Base-by-base conservation (phyloP, 805 yeast genomes). In the Suhomyces vadensis region DNA sequence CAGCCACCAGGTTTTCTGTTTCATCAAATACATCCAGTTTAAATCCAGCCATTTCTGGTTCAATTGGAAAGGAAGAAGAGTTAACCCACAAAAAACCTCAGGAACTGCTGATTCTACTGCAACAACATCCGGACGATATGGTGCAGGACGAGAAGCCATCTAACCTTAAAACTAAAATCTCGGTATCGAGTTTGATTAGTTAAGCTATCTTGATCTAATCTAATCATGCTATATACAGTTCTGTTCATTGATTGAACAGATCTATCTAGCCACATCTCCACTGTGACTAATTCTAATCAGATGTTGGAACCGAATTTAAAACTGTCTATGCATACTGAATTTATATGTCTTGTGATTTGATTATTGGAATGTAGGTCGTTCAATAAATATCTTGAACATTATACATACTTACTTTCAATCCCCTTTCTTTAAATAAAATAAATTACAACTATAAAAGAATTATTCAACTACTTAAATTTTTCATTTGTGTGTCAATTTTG, bases 121-220 rank as follows among this genome's bases (percentile, higher is more conserved):
- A 26, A 20, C 42, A 25, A 39, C 22, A 23, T 6, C 29, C 29
- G 5, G 13, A 31, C 11, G 42, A 43, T n/a, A 11, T 11, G n/a
- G n/a, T n/a, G n/a, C n/a, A n/a, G n/a, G 42, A 38, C 22, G 39
- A 33, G 9, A 42, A 26, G 16, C 22, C 16, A 11, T 10, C 35
- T 5, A 19, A 20, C 9, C 8, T 20, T 22, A 51, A 55, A 35
- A 54, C 63, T 19, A 67, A 67, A 47, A 67, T 67, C 31, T 58
- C 67, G 4, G 71, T 67, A 1, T 57, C 65, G 10, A 61, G 67
- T 40, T 55, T 67, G 40, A 59, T 67, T 39, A 69, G 41, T 26
- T 37, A 24, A 22, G n/a, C n/a, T 14, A 13, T 6, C 6, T 11
- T 6, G 16, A 11, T 8, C 16, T 27, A 27, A 27, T 27, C 39